Percentiles rank a stretch among this genome's conserved stretches.
Conservation (phyloP, 2,329 filamentous ascomycete species). For the Sporothrix phasma region DNA sequence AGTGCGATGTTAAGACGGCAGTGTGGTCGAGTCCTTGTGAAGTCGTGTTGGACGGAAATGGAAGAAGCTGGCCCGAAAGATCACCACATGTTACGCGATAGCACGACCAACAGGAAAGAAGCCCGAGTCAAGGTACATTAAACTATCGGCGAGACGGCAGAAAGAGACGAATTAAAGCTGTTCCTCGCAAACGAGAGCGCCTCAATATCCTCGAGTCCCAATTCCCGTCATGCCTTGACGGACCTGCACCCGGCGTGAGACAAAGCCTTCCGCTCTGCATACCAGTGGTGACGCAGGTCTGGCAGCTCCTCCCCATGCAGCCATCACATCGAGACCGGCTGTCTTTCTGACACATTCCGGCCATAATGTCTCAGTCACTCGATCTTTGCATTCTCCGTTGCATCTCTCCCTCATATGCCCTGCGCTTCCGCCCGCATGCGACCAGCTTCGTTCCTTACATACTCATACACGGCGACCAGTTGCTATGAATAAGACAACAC, state of each 20-base stretch:
- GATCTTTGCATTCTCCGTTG: background rate
- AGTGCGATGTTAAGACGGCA: no score
- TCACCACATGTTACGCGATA: background rate
- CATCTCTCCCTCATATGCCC: background rate
- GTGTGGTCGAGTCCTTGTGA: no score
- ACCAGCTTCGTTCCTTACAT: background rate
- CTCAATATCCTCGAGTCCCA: background rate
- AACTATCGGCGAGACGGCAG: background rate
- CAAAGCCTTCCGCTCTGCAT: background rate
- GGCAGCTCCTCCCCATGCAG: background rate
- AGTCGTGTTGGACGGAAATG: conserved; percentile 1
- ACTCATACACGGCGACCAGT: background rate
- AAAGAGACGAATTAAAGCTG: background rate
- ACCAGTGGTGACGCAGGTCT: background rate
- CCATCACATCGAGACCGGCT: background rate
- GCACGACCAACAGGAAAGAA: background rate
- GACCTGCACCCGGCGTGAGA: conserved; percentile 1
- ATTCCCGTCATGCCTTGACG: background rate
- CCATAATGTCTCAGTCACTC: background rate
- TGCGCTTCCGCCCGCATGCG: background rate
- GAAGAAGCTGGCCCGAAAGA: background rate
- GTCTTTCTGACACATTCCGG: background rate
- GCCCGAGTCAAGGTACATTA: background rate
- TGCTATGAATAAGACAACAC: background rate
- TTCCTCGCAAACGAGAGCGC: background rate